These are phyloP conservation scores for Quercus lobata DNA, from an alignment of 331 rosid genomes.

Conservation along the genomic window DNA sequence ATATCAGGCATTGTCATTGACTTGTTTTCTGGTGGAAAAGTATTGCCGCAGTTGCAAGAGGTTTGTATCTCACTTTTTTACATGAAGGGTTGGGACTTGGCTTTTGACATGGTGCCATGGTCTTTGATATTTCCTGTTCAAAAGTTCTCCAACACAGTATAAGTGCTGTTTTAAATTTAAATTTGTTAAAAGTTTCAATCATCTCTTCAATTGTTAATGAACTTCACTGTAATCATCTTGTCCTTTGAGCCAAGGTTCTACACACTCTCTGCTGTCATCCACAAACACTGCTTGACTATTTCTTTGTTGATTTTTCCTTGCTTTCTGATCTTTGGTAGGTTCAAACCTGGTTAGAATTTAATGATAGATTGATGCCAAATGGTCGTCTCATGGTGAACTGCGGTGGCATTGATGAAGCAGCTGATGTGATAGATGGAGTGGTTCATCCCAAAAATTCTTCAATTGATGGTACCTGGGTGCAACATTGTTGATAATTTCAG, in stretches of 20 bases:
- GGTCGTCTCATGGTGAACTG: conserved; percentile 95
- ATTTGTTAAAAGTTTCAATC: neutral
- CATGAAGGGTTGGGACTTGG: neutral
- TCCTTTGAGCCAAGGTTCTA: neutral
- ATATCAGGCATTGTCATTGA: conserved; percentile 78
- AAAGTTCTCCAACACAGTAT: neutral
- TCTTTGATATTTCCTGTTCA: neutral
- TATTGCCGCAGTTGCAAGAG: conserved; percentile 81
- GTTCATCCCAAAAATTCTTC: conserved; percentile 24
- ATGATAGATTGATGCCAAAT: conserved; percentile 52
- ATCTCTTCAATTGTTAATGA: neutral
- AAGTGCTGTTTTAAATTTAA: neutral
- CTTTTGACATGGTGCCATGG: neutral
- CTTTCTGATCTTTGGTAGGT: conserved; percentile 34
- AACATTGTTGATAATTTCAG: neutral
- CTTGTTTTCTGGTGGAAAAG: conserved; percentile 73
- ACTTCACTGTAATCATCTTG: neutral
- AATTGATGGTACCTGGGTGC: conserved; percentile 44
- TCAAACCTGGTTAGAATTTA: conserved; percentile 65
- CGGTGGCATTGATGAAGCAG: conserved; percentile 58
- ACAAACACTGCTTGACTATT: neutral
- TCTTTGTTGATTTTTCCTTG: conserved; percentile 7
- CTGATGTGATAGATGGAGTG: conserved; percentile 29
- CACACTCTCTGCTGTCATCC: neutral
- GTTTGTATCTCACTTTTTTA: conserved; percentile 36